These are phyloP conservation scores for Paraphaeosphaeria minitans DNA, from an alignment of 2,329 filamentous ascomycete species.

Conservation along the genomic window DNA sequence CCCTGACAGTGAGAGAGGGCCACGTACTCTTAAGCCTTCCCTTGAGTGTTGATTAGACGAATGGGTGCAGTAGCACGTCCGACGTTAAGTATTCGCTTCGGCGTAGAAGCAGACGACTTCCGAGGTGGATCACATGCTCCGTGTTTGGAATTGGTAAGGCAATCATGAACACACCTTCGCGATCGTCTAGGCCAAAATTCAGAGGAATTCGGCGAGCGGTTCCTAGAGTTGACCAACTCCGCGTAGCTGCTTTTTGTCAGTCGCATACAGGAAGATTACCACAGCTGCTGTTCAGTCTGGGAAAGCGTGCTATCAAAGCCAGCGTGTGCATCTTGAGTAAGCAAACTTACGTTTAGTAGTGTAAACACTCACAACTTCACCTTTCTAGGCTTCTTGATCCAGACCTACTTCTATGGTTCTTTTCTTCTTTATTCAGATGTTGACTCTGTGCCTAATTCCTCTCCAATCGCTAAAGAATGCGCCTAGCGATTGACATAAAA, in stretches of 20 bases:
- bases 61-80: constrained; percentile 35
- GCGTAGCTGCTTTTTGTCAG: constrained; percentile 28
- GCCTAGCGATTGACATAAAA: constrained; percentile 34
- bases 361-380: constrained; percentile 35
- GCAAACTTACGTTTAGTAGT: constrained; percentile 32
- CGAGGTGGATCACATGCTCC: constrained; percentile 28
- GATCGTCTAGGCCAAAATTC: constrained; percentile 41
- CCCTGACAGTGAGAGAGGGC: constrained; percentile 43
- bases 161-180: constrained; percentile 38
- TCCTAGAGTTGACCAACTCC: constrained; percentile 39
- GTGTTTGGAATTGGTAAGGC: constrained; percentile 39
- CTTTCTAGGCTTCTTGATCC: constrained; percentile 29
- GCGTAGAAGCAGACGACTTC: constrained; percentile 25
- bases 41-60: constrained; percentile 39
- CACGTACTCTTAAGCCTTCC: constrained; percentile 35
- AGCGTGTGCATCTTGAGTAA: not conserved
- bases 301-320: not conserved
- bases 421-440: constrained; percentile 35
- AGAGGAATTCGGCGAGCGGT: constrained; percentile 34
- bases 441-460: constrained; percentile 24
- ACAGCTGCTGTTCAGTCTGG: not conserved
- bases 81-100: constrained; percentile 40
- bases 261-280: not conserved
- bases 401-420: constrained; percentile 31
- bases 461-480: constrained; percentile 36